Evolutionary conservation across 2,329 filamentous ascomycete genomes (phyloP).

Genomic region (Pestalotiopsis fici): DNA sequence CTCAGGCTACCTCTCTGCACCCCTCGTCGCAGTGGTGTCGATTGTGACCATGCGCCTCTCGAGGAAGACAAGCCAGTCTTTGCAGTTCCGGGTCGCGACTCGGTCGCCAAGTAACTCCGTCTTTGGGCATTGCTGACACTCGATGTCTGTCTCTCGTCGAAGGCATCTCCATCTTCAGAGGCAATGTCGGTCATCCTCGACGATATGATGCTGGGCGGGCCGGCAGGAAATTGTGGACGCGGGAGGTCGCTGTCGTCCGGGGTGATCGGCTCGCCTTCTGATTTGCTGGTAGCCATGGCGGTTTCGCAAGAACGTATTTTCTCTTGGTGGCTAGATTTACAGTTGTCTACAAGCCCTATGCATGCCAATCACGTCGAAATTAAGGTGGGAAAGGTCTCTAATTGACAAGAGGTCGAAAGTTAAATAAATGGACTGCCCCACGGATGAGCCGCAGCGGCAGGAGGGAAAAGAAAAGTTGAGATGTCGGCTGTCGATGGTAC

Average conservation of each 20-base stretch:
- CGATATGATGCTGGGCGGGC: conserved; percentile 67
- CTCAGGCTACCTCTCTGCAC: conserved; percentile 44
- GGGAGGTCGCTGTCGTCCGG: conserved; percentile 41
- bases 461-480: not conserved
- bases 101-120: conserved; percentile 40
- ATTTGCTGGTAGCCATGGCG: conserved; percentile 30
- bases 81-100: conserved; percentile 58
- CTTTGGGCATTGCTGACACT: conserved; percentile 30
- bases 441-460: not conserved
- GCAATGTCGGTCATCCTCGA: conserved; percentile 70
- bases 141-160: conserved; percentile 31
- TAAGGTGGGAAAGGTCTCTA: not conserved
- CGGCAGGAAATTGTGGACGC: conserved; percentile 39
- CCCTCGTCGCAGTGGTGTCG: conserved; percentile 56
- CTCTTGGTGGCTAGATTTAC: not conserved
- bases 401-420: not conserved
- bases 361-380: not conserved
- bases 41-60: conserved; percentile 53
- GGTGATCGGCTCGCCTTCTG: conserved; percentile 34
- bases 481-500: not conserved
- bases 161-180: conserved; percentile 53
- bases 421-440: not conserved
- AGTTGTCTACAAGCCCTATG: not conserved
- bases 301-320: not conserved
- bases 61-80: conserved; percentile 52